Conservation (phyloP, 768 basidiomycete genomes). For the Leccinum pellstonianum region DNA sequence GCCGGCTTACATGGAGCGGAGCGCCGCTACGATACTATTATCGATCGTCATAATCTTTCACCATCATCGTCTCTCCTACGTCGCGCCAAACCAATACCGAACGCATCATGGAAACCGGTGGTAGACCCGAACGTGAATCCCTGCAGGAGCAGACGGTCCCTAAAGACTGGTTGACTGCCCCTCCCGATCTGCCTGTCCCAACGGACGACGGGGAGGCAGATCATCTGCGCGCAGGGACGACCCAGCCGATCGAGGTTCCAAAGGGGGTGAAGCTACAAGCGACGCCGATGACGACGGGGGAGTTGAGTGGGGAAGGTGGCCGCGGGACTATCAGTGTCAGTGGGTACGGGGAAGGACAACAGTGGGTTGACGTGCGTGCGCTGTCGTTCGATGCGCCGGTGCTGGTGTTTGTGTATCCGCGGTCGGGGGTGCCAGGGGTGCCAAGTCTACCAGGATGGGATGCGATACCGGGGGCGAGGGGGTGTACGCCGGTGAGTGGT, state of each 20-base stretch:
- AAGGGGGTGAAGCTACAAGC: not conserved
- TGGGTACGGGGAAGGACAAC: not conserved
- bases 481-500: conserved; percentile 23
- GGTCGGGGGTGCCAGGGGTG: conserved; percentile 17
- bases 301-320: not conserved
- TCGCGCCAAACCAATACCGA: not conserved
- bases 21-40: not conserved
- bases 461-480: conserved; percentile 25
- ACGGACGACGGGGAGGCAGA: not conserved
- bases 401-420: conserved; percentile 26
- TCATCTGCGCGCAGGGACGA: not conserved
- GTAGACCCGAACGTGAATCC: not conserved
- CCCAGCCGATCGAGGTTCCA: not conserved
- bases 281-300: not conserved
- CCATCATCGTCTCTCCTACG: not conserved
- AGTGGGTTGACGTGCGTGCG: conserved; percentile 9
- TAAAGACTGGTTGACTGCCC: not conserved
- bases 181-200: not conserved
- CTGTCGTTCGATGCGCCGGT: conserved; percentile 19
- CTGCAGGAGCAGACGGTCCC: not conserved
- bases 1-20: no score
- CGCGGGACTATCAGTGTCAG: not conserved
- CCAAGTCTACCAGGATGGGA: conserved; percentile 20
- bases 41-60: not conserved
- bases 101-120: not conserved